phyloP scores from a whole-genome alignment of 2,329 filamentous ascomycete species.

The Aspergillus intermedius region DNA sequence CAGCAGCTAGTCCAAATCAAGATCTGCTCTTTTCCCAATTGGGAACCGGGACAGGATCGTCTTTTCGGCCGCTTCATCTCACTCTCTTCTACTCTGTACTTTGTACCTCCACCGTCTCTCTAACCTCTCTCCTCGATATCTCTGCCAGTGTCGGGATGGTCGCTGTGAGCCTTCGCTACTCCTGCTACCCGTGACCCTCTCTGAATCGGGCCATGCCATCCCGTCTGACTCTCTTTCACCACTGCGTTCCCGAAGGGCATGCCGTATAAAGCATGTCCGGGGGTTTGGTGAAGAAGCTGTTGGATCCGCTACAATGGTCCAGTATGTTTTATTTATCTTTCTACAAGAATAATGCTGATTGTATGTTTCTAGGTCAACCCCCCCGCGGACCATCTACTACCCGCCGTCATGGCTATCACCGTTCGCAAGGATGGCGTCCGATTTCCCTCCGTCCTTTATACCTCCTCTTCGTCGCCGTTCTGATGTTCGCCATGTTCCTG shows the following conservation, averaged over 20 bases:
- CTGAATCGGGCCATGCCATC: background rate
- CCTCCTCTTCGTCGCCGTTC: slow-evolving; percentile 14
- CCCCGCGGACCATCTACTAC: background rate
- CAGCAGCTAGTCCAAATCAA: no score
- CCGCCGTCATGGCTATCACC: slow-evolving; percentile 3
- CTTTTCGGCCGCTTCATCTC: no score
- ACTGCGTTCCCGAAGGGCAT: slow-evolving; percentile 6
- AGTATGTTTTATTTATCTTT: slow-evolving; percentile 4
- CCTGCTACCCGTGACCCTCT: background rate
- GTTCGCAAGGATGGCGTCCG: slow-evolving; percentile 23
- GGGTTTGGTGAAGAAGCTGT: slow-evolving; percentile 9
- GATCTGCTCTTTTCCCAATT: no score
- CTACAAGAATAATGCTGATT: background rate
- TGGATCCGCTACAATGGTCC: slow-evolving; percentile 9
- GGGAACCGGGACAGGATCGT: no score
- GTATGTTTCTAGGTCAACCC: slow-evolving; percentile 1
- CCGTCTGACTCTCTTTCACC: background rate
- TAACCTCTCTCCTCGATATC: no score
- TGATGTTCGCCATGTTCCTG: slow-evolving; percentile 21
- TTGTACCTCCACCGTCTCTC: no score
- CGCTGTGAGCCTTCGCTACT: no score
- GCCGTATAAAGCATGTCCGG: slow-evolving; percentile 16
- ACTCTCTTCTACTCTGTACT: no score
- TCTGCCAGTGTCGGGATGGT: no score
- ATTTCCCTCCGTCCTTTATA: slow-evolving; percentile 27